Evolutionary conservation across 1,284 basidiomycete species (phyloP), one percentile per base, ranked within the genome.

Genomic region (Malassezia sympodialis): DNA sequence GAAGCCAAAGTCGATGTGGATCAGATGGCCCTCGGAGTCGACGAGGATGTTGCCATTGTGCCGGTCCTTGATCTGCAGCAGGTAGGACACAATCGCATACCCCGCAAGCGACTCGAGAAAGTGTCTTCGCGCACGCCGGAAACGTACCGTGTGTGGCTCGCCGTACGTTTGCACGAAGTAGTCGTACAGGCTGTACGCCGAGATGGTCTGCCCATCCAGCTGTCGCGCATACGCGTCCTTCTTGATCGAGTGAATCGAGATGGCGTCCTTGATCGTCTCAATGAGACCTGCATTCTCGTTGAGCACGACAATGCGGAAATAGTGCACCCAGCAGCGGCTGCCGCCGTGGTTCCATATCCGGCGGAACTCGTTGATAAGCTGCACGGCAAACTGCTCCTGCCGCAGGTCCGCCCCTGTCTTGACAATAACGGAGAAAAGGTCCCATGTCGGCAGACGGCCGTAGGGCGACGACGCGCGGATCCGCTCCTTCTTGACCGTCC

Each of bases 21-120:
- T 83, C 15, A 93, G 79, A 67, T 94, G 91, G 0, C 94, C 94
- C 45, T 94, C 88, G 49, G 88, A 82, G 76, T 98, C 94, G 34
- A 99, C 79, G 4, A 99, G 81, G 57, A 99, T 98, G 74, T 98
- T 99, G 43, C 94, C 94, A 69, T 99, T 99, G 74, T 99, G 94
- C 23, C 94, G 83, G 76, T 98, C 93, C 77, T 99, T 99, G 77
- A 99, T 88, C 78, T 98, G 94, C 3, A 99, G 81, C 21, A 98
- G 83, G 76, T 89, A 96, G 11, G 89, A 91, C 42, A 96, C 84
- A 58, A 98, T 80, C 1, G 90, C 94, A 76, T 96, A 98, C 11
- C 72, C 76, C 58, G 93, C 94, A 15, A 99, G 79, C 1, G 90
- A 94, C 74, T 89, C 88, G 48, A 89, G 88, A 77, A 99, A 98